Evolutionary conservation across 1,284 basidiomycete species (phyloP).

Genomic region (Binderoboletus segoi): DNA sequence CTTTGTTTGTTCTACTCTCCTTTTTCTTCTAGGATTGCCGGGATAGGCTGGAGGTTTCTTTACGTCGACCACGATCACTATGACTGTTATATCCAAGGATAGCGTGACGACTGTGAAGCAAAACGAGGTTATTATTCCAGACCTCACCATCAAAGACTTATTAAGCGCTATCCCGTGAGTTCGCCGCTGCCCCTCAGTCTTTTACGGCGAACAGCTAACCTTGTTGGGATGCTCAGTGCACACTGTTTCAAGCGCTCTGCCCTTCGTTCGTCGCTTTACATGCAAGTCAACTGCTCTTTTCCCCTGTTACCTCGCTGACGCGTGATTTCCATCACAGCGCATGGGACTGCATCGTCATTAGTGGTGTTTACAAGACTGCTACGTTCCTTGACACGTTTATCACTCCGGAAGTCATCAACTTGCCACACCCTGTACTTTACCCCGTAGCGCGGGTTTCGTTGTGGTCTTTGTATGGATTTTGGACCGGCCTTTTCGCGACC

Average conservation of each 20-base stretch:
- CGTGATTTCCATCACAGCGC: constrained; percentile 45
- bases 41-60: constrained; percentile 7
- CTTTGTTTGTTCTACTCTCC: background rate
- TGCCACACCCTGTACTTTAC: constrained; percentile 69
- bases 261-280: constrained; percentile 79
- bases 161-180: constrained; percentile 87
- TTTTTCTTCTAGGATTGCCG: constrained; percentile 4
- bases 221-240: constrained; percentile 46
- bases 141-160: constrained; percentile 85
- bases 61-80: constrained; percentile 19
- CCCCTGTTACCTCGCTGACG: constrained; percentile 26
- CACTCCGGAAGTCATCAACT: constrained; percentile 52
- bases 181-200: background rate
- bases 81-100: constrained; percentile 24
- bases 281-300: constrained; percentile 46
- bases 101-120: constrained; percentile 51
- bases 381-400: constrained; percentile 70
- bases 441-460: constrained; percentile 65
- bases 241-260: constrained; percentile 96
- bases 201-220: background rate
- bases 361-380: constrained; percentile 69
- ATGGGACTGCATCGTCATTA: constrained; percentile 78
- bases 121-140: constrained; percentile 70
- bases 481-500: constrained; percentile 86
- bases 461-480: constrained; percentile 85